phyloP scores from a whole-genome alignment of 129 eudicot species.

The Cynara cardunculus region DNA sequence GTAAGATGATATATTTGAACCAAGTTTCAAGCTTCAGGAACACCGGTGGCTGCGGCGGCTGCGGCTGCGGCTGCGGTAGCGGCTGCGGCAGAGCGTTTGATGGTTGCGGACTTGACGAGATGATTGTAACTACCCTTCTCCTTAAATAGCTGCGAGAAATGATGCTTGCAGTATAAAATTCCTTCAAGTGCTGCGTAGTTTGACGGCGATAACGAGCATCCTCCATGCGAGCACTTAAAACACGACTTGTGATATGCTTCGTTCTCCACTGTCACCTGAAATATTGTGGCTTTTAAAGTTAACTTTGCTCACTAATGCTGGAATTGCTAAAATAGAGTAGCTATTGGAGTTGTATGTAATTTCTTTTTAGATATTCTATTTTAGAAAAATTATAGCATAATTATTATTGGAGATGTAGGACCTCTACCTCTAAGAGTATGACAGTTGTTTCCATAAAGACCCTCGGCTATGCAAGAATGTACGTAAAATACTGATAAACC shows the following conservation, averaged over 20 bases:
- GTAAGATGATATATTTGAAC: not conserved
- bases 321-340: not conserved
- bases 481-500: not conserved
- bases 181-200: conserved; percentile 94
- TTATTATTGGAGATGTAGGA: too few relatives aligned
- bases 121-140: conserved; percentile 99
- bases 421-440: not conserved
- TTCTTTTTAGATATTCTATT: too few relatives aligned
- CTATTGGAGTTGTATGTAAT: too few relatives aligned
- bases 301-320: not conserved
- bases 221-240: conserved; percentile 97
- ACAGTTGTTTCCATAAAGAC: not conserved
- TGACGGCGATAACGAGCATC: conserved; percentile 83
- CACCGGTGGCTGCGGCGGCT: conserved; percentile 17
- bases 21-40: not conserved
- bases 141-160: conserved; percentile 93
- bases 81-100: conserved; percentile 55
- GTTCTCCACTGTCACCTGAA: conserved; percentile 91
- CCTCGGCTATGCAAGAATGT: too few relatives aligned
- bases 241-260: conserved; percentile 83
- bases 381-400: too few relatives aligned
- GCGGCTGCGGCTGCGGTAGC: conserved; percentile 6
- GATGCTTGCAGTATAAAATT: conserved; percentile 84
- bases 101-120: conserved; percentile 76
- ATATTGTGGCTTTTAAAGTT: not conserved